Conservation (phyloP, 2,329 filamentous ascomycete genomes). For the Aspergillus quadrilineatus region DNA sequence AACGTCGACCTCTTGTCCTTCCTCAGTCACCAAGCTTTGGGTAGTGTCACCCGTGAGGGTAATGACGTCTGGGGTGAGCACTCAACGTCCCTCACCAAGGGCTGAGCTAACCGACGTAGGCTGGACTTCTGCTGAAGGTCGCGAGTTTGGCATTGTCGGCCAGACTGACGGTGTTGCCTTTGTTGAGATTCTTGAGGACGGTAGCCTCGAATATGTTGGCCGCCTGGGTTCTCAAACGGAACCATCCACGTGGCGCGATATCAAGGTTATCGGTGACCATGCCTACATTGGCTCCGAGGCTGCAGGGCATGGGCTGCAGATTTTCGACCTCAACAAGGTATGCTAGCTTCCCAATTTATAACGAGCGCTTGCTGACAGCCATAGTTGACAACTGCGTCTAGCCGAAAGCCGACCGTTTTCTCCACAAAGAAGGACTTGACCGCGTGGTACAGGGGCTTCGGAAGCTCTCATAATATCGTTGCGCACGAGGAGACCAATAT, state of each 20-base stretch:
- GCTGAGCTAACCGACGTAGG: conserved; percentile 7
- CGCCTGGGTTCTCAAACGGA: conserved; percentile 19
- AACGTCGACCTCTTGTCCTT: conserved; percentile 19
- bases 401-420: conserved; percentile 14
- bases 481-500: conserved; percentile 19
- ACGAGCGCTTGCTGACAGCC: not conserved
- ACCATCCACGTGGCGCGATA: conserved; percentile 16
- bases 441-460: conserved; percentile 20
- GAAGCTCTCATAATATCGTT: conserved; percentile 23
- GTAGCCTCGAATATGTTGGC: conserved; percentile 20
- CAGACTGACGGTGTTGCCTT: conserved; percentile 22
- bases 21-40: conserved; percentile 22
- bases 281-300: conserved; percentile 22
- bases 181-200: conserved; percentile 17
- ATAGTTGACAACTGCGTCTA: not conserved
- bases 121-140: conserved; percentile 19
- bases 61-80: conserved; percentile 22
- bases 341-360: not conserved
- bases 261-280: conserved; percentile 21
- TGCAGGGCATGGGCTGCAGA: conserved; percentile 18
- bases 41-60: conserved; percentile 20
- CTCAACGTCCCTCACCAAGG: not conserved
- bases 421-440: conserved; percentile 13
- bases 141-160: conserved; percentile 21
- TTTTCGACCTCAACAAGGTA: conserved; percentile 23